phyloP scores from a whole-genome alignment of 495 filamentous ascomycete genomes.

The Patellaria atrata region DNA sequence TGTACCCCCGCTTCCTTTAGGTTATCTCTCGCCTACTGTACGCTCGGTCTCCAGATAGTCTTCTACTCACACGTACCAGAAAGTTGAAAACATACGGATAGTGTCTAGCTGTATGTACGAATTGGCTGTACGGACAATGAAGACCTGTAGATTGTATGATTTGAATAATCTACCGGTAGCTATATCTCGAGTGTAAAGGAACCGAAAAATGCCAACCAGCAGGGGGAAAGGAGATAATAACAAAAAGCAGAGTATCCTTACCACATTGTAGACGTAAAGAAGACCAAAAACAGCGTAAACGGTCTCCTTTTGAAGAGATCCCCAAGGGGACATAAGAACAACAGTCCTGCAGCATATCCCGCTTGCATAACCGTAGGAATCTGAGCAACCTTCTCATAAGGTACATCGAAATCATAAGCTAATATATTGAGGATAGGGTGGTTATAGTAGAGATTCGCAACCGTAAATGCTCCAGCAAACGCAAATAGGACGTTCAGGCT shows the following conservation, averaged over 20 bases:
- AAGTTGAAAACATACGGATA: too few species aligned
- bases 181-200: too few species aligned
- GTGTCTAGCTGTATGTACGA: too few species aligned
- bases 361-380: slow-evolving; percentile 71
- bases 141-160: too few species aligned
- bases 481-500: slow-evolving; percentile 45
- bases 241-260: slow-evolving; percentile 19
- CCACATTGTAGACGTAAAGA: slow-evolving; percentile 51
- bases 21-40: not conserved
- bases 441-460: slow-evolving; percentile 60
- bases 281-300: slow-evolving; percentile 52
- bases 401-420: slow-evolving; percentile 45
- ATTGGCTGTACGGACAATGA: too few species aligned
- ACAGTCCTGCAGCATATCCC: slow-evolving; percentile 60
- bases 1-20: not conserved
- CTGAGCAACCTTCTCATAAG: slow-evolving; percentile 30
- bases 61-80: too few species aligned
- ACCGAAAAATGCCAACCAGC: too few species aligned
- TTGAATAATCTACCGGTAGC: too few species aligned
- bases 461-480: slow-evolving; percentile 38
- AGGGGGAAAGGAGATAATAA: too few species aligned
- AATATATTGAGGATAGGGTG: slow-evolving; percentile 54
- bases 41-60: too few species aligned
- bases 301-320: slow-evolving; percentile 57
- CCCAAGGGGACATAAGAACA: slow-evolving; percentile 66